Conservation (phyloP, 2,329 filamentous ascomycete genomes). For the Phoma herbarum region DNA sequence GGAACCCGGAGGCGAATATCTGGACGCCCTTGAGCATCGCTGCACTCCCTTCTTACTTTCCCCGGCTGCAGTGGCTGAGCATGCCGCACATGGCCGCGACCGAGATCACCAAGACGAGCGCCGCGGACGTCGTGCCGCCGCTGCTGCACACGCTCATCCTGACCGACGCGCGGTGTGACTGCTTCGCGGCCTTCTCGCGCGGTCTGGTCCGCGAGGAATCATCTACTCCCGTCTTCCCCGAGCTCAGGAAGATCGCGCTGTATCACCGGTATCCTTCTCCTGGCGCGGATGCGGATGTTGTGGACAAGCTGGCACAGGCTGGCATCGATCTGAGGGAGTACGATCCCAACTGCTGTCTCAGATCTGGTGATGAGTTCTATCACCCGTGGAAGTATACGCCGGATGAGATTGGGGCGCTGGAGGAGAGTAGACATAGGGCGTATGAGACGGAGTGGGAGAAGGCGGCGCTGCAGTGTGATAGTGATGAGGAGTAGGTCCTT, state of each 20-base stretch:
- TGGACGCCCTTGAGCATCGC: neutral
- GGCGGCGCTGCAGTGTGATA: neutral
- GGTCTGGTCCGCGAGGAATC: neutral
- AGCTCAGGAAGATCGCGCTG: neutral
- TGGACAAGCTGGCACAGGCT: neutral
- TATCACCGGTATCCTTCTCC: neutral
- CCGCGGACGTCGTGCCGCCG: neutral
- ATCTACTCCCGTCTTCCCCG: neutral
- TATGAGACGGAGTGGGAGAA: neutral
- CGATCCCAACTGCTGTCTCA: neutral
- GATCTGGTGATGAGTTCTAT: neutral
- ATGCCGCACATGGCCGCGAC: constrained; percentile 1
- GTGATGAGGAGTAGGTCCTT: neutral
- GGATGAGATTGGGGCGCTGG: neutral
- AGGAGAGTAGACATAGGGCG: neutral
- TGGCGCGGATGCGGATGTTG: neutral
- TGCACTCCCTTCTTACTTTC: neutral
- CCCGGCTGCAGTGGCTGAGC: constrained; percentile 2
- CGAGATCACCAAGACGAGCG: neutral
- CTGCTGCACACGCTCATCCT: neutral
- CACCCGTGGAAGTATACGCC: neutral
- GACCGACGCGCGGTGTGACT: constrained; percentile 4
- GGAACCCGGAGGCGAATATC: neutral
- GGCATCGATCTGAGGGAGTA: neutral
- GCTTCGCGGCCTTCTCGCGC: neutral